Base-by-base conservation (phyloP, 495 filamentous ascomycete species). In the Cryomyces minteri region DNA sequence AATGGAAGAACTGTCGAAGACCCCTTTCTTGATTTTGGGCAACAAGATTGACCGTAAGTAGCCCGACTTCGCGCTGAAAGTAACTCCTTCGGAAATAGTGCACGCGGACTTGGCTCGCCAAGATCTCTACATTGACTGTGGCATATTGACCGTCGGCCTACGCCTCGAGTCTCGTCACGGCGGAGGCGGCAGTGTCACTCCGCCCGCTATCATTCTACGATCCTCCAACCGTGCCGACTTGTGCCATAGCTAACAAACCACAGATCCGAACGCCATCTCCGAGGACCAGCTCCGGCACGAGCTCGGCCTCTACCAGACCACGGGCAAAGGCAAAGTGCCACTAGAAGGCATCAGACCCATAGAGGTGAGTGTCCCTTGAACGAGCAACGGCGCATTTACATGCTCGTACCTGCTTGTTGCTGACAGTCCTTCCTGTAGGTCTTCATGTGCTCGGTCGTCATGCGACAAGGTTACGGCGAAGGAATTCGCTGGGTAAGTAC, bases 291-390 rank as follows among this genome's bases (percentile, higher is more conserved):
- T 95, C 53, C 73, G 90, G 54, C 76, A 85, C 60, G 80, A 85
- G 60, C 67, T 96, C 43, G 90, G 90, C 45, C 63, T 96, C 57
- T 94, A 86, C 65, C 86, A 95, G 68, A 96, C 88, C 31, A 95
- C 90, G 45, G 90, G 92, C 52, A 96, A 98, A 75, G 88, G 88
- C 64, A 95, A 90, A 73, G 80, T 94, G 45, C 86, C 84, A 46
- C 71, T 94, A 52, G 88, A 98, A 9, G 34, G 34, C 12, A 37
- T 25, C 18, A 25, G 18, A 25, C 18, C 18, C 18, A 25, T 25
- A 25, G 18, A 25, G 18, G 18, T 25, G 18, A 25, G 18, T 25
- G 18, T 25, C 18, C 18, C 18, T 25, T 25, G 18, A 37, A 37
- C 9, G 8, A 12, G 9, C 12, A 37, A 37, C 34, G 34, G 34